Percentiles rank a stretch among this genome's conserved stretches.
phyloP scores from a whole-genome alignment of 2,329 filamentous ascomycete species.

The Clonostachys chloroleuca region DNA sequence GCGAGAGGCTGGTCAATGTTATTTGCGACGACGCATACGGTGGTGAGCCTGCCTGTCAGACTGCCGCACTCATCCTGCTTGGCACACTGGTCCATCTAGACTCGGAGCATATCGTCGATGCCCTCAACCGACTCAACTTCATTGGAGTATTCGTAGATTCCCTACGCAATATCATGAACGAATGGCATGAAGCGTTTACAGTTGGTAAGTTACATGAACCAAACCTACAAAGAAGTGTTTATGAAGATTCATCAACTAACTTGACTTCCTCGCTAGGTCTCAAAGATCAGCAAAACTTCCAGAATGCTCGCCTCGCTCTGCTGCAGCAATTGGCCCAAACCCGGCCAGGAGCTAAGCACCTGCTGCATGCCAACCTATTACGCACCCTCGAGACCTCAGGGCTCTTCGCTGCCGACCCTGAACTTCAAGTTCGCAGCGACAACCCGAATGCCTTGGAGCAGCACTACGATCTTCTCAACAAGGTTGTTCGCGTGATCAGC shows the following conservation, averaged over 20 bases:
- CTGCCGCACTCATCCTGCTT: conserved; percentile 82
- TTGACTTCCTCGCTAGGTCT: conserved; percentile 19
- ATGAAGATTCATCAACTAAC: not conserved
- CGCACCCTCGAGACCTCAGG: conserved; percentile 73
- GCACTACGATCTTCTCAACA: conserved; percentile 80
- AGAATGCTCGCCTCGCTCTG: conserved; percentile 73
- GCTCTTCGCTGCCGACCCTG: conserved; percentile 87
- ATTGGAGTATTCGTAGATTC: conserved; percentile 86
- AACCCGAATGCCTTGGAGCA: conserved; percentile 68
- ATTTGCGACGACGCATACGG: conserved; percentile 92
- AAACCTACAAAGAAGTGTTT: conserved; percentile 1
- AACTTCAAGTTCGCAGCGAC: conserved; percentile 76
- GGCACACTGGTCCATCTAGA: conserved; percentile 72
- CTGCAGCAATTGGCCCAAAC: conserved; percentile 82
- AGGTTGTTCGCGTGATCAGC: conserved; percentile 76
- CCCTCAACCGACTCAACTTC: conserved; percentile 83
- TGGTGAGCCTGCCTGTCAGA: conserved; percentile 75
- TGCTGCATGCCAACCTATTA: conserved; percentile 89
- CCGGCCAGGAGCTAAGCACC: conserved; percentile 74
- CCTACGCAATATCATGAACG: conserved; percentile 70
- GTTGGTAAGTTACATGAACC: conserved; percentile 37
- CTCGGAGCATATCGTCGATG: conserved; percentile 69
- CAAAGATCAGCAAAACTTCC: conserved; percentile 42
- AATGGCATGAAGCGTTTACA: conserved; percentile 57
- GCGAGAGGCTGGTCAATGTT: conserved; percentile 77